These are phyloP conservation scores for Colletotrichum somersetense DNA, from an alignment of 2,329 filamentous ascomycete genomes.

Conservation along the genomic window DNA sequence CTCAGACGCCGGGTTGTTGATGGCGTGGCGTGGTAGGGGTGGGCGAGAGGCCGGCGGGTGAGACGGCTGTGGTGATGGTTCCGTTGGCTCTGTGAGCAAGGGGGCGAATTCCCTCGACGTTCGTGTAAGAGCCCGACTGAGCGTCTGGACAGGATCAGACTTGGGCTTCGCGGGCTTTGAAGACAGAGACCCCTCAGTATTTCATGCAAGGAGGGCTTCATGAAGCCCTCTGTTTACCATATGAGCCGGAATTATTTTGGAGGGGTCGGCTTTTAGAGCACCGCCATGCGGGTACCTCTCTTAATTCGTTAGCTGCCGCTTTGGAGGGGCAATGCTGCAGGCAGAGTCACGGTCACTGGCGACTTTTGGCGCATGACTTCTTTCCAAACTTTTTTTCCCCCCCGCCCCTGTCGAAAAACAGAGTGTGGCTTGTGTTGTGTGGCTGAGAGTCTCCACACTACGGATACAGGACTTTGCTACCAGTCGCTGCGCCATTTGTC, in stretches of 20 bases:
- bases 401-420: background rate
- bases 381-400: slow-evolving; percentile 6
- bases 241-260: slow-evolving; percentile 30
- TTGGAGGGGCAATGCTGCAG: slow-evolving; percentile 17
- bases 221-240: slow-evolving; percentile 18
- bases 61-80: slow-evolving; percentile 6
- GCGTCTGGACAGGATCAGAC: slow-evolving; percentile 13
- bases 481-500: slow-evolving; percentile 41
- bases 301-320: slow-evolving; percentile 11
- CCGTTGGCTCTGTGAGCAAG: background rate
- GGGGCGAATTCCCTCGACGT: slow-evolving; percentile 1
- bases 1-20: slow-evolving; percentile 16
- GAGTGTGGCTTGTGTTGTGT: slow-evolving; percentile 26
- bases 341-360: background rate
- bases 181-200: slow-evolving; percentile 23
- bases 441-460: slow-evolving; percentile 1
- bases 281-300: slow-evolving; percentile 35
- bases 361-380: slow-evolving; percentile 7
- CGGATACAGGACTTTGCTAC: background rate
- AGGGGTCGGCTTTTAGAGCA: slow-evolving; percentile 11
- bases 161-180: slow-evolving; percentile 22
- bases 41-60: slow-evolving; percentile 12
- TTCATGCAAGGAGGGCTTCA: slow-evolving; percentile 32
- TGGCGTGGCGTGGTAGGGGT: background rate
- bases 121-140: slow-evolving; percentile 20